These are phyloP conservation scores for Celoporthe dispersa DNA, from an alignment of 2,329 filamentous ascomycete genomes.

Conservation along the genomic window DNA sequence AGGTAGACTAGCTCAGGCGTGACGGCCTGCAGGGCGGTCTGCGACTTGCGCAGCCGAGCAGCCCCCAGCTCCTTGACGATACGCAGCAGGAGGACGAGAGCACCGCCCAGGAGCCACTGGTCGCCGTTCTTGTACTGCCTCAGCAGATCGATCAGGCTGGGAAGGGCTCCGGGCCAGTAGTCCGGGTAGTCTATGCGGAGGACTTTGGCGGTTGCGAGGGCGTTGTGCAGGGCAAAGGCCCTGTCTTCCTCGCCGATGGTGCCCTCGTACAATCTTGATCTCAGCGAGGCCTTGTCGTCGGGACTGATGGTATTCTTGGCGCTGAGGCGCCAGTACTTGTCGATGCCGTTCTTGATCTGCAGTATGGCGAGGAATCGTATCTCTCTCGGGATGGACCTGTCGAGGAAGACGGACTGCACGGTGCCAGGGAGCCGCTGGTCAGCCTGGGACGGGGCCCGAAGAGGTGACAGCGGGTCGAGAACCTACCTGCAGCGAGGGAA, in stretches of 20 bases:
- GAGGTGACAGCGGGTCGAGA: background rate
- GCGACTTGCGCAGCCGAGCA: constrained; percentile 74
- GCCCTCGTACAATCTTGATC: constrained; percentile 74
- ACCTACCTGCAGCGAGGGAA: constrained; percentile 68
- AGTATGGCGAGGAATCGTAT: constrained; percentile 90
- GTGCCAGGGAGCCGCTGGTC: background rate
- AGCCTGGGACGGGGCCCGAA: background rate
- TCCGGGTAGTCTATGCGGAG: constrained; percentile 86
- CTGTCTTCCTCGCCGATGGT: constrained; percentile 77
- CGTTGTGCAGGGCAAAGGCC: constrained; percentile 83
- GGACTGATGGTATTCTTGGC: constrained; percentile 69
- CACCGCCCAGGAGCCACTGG: constrained; percentile 70
- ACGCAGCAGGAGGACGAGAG: constrained; percentile 78
- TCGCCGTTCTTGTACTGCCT: constrained; percentile 62
- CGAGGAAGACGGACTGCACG: constrained; percentile 75
- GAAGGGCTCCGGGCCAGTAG: constrained; percentile 75
- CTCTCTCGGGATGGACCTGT: constrained; percentile 75
- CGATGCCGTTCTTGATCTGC: constrained; percentile 94
- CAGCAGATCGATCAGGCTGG: constrained; percentile 66
- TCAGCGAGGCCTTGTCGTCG: constrained; percentile 77
- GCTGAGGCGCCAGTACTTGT: constrained; percentile 82
- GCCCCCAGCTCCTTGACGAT: constrained; percentile 90
- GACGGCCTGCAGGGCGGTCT: constrained; percentile 75
- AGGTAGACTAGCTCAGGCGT: constrained; percentile 85
- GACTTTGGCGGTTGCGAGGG: constrained; percentile 85